Evolutionary conservation across 2,329 filamentous ascomycete species (phyloP).

Genomic region (Dactylella cylindrospora): DNA sequence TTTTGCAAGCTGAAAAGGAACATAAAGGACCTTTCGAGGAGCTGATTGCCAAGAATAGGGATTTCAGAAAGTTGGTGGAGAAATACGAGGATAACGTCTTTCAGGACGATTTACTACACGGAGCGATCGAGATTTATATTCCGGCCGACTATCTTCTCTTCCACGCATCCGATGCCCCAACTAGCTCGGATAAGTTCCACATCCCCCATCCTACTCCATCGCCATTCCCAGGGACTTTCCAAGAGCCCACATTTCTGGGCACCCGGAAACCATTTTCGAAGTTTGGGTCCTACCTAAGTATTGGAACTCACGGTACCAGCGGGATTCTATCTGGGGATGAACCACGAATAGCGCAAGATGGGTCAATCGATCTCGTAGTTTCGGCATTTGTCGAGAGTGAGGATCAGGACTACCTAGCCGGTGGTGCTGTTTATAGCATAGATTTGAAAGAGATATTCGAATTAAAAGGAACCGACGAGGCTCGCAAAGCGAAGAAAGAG

Average conservation of each 20-base stretch:
- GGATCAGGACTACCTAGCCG: slow-evolving; percentile 42
- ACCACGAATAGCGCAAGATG: slow-evolving; percentile 4
- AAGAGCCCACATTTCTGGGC: slow-evolving; percentile 45
- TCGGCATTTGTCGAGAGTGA: slow-evolving; percentile 37
- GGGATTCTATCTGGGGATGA: slow-evolving; percentile 5
- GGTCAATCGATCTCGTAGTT: slow-evolving; percentile 20
- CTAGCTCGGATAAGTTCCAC: slow-evolving; percentile 18
- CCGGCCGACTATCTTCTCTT: slow-evolving; percentile 5
- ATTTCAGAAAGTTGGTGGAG: slow-evolving; percentile 16
- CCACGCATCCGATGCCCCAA: slow-evolving; percentile 8
- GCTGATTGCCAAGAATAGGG: not conserved
- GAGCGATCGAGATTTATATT: slow-evolving; percentile 21
- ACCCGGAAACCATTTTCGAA: slow-evolving; percentile 47
- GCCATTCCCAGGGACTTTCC: slow-evolving; percentile 32
- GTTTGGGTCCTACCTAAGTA: slow-evolving; percentile 46
- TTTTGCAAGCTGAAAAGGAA: not conserved
- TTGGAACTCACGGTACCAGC: slow-evolving; percentile 27
- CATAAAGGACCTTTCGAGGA: slow-evolving; percentile 1
- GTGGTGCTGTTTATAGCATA: slow-evolving; percentile 37
- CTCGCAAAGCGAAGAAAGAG: not conserved
- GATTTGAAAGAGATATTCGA: slow-evolving; percentile 21
- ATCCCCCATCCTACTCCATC: slow-evolving; percentile 29
- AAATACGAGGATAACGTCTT: slow-evolving; percentile 29
- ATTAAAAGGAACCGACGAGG: not conserved
- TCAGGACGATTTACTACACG: slow-evolving; percentile 11